These are phyloP conservation scores for Quambalaria eucalypti DNA, from an alignment of 1,284 basidiomycete species.

Conservation along the genomic window DNA sequence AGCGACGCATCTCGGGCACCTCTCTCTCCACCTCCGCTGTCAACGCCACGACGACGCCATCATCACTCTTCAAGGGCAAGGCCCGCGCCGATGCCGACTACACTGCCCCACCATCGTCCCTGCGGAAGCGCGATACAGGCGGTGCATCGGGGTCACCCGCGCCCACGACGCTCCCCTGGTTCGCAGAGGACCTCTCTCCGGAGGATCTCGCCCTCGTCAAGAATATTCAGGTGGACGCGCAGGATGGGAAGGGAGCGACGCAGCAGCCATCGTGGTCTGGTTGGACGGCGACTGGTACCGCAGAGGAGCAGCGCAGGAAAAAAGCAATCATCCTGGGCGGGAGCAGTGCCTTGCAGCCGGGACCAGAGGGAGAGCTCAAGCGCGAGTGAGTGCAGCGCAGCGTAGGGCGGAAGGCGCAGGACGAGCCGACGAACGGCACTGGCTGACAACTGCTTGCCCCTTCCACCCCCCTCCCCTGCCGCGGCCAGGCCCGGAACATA, in stretches of 20 bases:
- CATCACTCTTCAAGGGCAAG: neutral
- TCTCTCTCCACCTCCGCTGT: no score
- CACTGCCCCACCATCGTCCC: neutral
- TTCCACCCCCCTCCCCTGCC: neutral
- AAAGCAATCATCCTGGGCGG: constrained; percentile 28
- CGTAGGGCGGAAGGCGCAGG: neutral
- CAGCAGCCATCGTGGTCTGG: neutral
- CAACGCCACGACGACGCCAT: no score
- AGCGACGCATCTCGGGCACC: neutral
- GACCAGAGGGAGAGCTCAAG: constrained; percentile 16
- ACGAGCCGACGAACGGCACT: neutral
- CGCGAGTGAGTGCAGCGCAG: neutral
- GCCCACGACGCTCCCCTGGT: constrained; percentile 28
- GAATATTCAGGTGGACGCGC: neutral
- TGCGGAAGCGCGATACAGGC: neutral
- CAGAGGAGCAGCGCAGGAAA: constrained; percentile 50
- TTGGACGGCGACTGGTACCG: constrained; percentile 68
- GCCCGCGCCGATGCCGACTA: neutral
- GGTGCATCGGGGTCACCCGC: constrained; percentile 4
- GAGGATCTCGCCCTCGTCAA: constrained; percentile 33
- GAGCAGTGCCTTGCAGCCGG: constrained; percentile 12
- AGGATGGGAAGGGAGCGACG: neutral
- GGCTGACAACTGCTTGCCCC: neutral
- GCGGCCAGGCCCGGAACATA: constrained; percentile 62
- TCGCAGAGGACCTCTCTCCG: constrained; percentile 38